These are phyloP conservation scores for Torulaspora franciscae DNA, from an alignment of 805 yeast species.

Conservation along the genomic window DNA sequence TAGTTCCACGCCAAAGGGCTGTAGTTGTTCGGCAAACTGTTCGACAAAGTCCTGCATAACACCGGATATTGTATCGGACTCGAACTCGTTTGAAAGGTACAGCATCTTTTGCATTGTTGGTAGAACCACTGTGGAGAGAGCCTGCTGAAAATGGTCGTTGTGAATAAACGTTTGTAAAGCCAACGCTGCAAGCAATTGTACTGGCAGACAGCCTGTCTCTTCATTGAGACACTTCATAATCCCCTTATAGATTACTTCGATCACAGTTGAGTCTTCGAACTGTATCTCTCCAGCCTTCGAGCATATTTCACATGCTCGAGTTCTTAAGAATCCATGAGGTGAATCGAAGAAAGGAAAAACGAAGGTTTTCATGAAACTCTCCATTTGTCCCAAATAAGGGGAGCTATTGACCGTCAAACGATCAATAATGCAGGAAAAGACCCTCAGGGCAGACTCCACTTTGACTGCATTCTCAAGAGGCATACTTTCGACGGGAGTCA, in stretches of 20 bases:
- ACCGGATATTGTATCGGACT: constrained; percentile 77
- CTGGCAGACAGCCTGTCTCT: constrained; percentile 55
- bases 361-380: constrained; percentile 53
- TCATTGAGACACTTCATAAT: constrained; percentile 40
- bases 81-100: constrained; percentile 71
- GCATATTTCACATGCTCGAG: constrained; percentile 64
- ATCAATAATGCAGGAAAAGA: constrained; percentile 68
- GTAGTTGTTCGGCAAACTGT: constrained; percentile 76
- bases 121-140: constrained; percentile 62
- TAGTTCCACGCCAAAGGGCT: constrained; percentile 81
- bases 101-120: constrained; percentile 78
- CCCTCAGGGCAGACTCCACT: constrained; percentile 74
- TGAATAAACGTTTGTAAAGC: constrained; percentile 77
- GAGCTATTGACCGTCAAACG: constrained; percentile 51
- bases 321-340: constrained; percentile 60
- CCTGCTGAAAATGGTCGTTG: constrained; percentile 60
- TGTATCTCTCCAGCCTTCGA: constrained; percentile 60
- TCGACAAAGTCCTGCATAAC: constrained; percentile 97
- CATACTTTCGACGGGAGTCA: constrained; percentile 22
- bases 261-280: constrained; percentile 40
- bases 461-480: constrained; percentile 52
- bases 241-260: constrained; percentile 43
- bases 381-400: constrained; percentile 60
- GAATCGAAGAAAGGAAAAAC: constrained; percentile 71
- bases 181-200: constrained; percentile 76